Base-by-base conservation (phyloP, 495 filamentous ascomycete species). In the Tricharina praecox region DNA sequence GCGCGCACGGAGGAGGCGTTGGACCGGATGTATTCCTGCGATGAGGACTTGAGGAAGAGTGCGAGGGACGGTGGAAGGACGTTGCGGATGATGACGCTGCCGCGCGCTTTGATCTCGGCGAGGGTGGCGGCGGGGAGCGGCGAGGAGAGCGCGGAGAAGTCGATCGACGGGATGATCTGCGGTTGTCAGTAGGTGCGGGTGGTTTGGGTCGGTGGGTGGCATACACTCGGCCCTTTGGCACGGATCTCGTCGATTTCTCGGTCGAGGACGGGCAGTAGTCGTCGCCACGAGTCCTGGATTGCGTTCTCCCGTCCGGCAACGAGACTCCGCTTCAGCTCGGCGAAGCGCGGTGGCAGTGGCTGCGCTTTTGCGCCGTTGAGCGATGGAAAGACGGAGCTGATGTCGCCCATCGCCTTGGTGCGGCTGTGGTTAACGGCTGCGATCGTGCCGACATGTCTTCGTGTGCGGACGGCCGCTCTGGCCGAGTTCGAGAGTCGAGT, bases 381-480 rank as follows among this genome's bases (percentile, higher is more conserved):
- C 15, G 81, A 86, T 2, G 79, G 79, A 48, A 93, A 93, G 4
- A 85, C 73, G 49, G 81, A 81, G 0, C 82, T 85, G 42, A 93
- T 93, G 59, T 90, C 79, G 3, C 85, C 85, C 2, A 65, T 60
- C 10, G 69, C 61, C 52, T 73, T 74, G 20, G 50, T 5, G 13
- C 5, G 5, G 28, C 28, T 13, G 28, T 5, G 7, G 13, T 32
- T 32, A 5, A 13, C 13, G 5, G 28, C 28, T 5, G 28, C 28
- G 7, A 32, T 32, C 28, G 28, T 5, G 13, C 28, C 28, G 28
- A 32, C 13, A 32, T 32, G 5, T 32, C 28, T n/a, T n/a, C n/a
- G n/a, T n/a, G n/a, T n/a, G n/a, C n/a, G n/a, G n/a, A n/a, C n/a
- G n/a, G n/a, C n/a, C n/a, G n/a, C n/a, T n/a, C n/a, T n/a, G n/a